A percentile compares a stretch with the other conserved stretches of the same genome.
Conservation (phyloP, 139 green algal genomes). For the Penium margaritaceum region DNA sequence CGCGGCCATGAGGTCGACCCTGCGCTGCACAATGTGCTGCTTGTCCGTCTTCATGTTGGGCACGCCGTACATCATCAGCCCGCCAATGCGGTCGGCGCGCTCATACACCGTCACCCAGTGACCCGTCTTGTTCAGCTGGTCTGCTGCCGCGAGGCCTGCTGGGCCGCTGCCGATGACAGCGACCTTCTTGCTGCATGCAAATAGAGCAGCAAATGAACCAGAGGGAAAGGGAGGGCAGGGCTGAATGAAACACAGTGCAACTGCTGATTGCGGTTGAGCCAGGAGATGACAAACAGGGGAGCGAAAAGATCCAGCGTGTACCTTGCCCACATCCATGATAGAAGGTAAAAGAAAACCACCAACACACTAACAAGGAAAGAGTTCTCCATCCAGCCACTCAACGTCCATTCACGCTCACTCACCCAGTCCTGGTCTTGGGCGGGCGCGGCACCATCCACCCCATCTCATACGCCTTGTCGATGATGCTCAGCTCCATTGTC, state of each 20-base stretch:
- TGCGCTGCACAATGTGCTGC: conserved; percentile 78
- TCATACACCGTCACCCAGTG: conserved; percentile 76
- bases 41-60: conserved; percentile 96
- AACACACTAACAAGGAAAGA: too few relatives aligned
- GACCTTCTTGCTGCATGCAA: conserved; percentile 53
- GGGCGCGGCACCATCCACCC: conserved; percentile 79
- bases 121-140: conserved; percentile 88
- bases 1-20: conserved; percentile 84
- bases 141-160: conserved; percentile 78
- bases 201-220: too few relatives aligned
- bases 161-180: conserved; percentile 79
- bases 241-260: too few relatives aligned
- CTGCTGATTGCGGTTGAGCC: too few relatives aligned
- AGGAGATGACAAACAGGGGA: too few relatives aligned
- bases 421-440: conserved; percentile 63
- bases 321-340: too few relatives aligned
- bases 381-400: too few relatives aligned
- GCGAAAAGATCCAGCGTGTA: too few relatives aligned
- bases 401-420: too few relatives aligned
- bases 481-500: conserved; percentile 83
- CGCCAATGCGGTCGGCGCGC: conserved; percentile 75
- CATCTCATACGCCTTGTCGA: conserved; percentile 83
- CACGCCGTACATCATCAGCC: conserved; percentile 92
- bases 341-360: too few relatives aligned
- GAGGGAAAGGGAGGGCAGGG: too few relatives aligned